Conservation (phyloP, 192 early-diverging fungal genomes). For the Linderina pennispora region DNA sequence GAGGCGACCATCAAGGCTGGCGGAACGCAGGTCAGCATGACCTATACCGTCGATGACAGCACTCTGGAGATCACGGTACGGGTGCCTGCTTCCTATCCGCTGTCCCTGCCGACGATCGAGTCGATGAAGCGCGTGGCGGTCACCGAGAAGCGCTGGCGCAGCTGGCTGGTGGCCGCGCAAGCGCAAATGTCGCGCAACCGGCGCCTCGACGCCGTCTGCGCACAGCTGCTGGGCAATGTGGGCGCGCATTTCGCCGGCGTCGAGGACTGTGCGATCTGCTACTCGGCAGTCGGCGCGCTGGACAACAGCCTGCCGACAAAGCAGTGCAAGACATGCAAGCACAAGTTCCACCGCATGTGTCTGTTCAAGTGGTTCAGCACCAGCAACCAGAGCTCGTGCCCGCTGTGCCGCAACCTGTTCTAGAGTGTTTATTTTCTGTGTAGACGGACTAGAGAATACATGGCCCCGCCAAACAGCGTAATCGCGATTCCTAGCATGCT, state of each 20-base stretch:
- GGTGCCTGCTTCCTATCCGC: conserved; percentile 44
- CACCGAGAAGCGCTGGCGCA: conserved; percentile 48
- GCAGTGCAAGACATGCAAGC: conserved; percentile 89
- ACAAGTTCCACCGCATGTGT: conserved; percentile 91
- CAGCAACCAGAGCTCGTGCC: conserved; percentile 65
- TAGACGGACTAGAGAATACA: conserved; percentile 15
- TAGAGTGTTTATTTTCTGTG: too few relatives aligned
- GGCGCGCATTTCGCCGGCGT: conserved; percentile 93
- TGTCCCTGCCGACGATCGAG: conserved; percentile 30
- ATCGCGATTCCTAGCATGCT: conserved; percentile 30
- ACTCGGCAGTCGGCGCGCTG: conserved; percentile 85
- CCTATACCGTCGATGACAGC: conserved; percentile 39
- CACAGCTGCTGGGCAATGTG: conserved; percentile 77
- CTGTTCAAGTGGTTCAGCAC: conserved; percentile 83
- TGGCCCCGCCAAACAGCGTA: conserved; percentile 25
- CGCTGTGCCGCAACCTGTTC: conserved; percentile 57
- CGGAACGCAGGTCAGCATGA: conserved; percentile 13
- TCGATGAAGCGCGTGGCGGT: conserved; percentile 38
- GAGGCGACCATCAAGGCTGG: conserved; percentile 16
- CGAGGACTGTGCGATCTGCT: conserved; percentile 97
- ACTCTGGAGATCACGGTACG: conserved; percentile 44
- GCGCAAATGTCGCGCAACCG: conserved; percentile 68
- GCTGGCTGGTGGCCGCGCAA: conserved; percentile 41
- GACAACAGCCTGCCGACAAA: conserved; percentile 84
- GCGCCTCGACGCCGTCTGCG: conserved; percentile 71